Evolutionary conservation across 148 eudicot species (phyloP).

Genomic region (Heliosperma pusillum): DNA sequence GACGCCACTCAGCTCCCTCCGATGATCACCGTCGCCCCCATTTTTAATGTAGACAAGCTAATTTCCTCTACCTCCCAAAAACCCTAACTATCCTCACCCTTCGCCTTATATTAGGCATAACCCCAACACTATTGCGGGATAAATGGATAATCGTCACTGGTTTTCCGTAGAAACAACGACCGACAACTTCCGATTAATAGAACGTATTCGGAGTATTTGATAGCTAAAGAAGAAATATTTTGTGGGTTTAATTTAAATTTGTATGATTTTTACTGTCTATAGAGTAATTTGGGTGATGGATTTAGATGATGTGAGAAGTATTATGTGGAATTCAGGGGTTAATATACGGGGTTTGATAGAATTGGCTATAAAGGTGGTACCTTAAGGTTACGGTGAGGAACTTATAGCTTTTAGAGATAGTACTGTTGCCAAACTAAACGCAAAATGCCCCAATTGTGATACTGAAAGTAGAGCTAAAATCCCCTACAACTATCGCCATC

Average conservation of each 20-base stretch:
- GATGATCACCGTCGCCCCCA: too few relatives aligned
- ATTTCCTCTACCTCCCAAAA: too few relatives aligned
- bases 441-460: slow-evolving; percentile 18
- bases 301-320: slow-evolving; percentile 56
- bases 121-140: too few relatives aligned
- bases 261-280: background rate
- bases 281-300: slow-evolving; percentile 43
- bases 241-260: slow-evolving; percentile 13
- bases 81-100: too few relatives aligned
- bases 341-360: slow-evolving; percentile 69
- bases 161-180: too few relatives aligned
- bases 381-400: slow-evolving; percentile 49
- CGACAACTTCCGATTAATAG: too few relatives aligned
- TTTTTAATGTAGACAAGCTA: too few relatives aligned
- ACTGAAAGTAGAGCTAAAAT: background rate
- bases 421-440: slow-evolving; percentile 54
- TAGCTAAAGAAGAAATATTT: background rate
- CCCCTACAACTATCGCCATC: too few relatives aligned
- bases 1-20: too few relatives aligned
- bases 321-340: slow-evolving; percentile 45
- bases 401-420: slow-evolving; percentile 53
- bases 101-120: too few relatives aligned
- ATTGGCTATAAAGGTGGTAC: slow-evolving; percentile 62
- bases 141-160: too few relatives aligned
- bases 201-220: too few relatives aligned